Conservation (phyloP, 805 yeast genomes). For the Wickerhamiella azyma region DNA sequence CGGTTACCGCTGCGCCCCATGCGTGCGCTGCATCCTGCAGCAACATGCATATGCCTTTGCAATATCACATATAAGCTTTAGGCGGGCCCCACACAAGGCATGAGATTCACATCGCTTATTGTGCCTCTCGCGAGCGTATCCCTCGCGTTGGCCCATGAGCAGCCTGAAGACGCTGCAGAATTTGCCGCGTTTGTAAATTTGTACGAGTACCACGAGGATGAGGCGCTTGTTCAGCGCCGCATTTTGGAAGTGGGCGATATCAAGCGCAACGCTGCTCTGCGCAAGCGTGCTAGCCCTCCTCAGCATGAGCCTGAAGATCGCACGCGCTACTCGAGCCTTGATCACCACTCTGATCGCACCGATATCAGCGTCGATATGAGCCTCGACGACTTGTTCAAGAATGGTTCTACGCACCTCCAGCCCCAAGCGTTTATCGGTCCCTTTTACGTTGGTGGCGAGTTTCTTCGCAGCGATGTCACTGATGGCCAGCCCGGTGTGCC, state of each 20-base stretch:
- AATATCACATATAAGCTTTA: too few species aligned
- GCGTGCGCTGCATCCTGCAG: too few species aligned
- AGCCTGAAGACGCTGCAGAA: not conserved
- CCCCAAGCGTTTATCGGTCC: not conserved
- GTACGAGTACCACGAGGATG: not conserved
- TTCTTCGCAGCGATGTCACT: not conserved
- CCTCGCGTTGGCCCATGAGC: not conserved
- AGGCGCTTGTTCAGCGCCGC: not conserved
- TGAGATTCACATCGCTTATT: too few species aligned
- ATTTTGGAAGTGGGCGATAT: not conserved
- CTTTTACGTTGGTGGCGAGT: conserved; percentile 3
- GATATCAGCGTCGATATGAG: not conserved
- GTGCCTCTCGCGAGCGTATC: not conserved
- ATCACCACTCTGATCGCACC: conserved; percentile 4
- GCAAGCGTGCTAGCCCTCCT: not conserved
- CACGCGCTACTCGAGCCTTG: not conserved
- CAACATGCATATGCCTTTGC: too few species aligned
- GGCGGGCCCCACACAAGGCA: too few species aligned
- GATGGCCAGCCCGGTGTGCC: not conserved
- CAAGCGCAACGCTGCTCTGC: not conserved
- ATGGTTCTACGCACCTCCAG: conserved; percentile 2
- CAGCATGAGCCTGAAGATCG: not conserved
- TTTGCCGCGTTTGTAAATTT: not conserved
- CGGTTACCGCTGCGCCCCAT: too few species aligned
- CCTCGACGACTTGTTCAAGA: not conserved